Evolutionary conservation across 2,329 filamentous ascomycete species (phyloP), one percentile per base, ranked within the genome.

Genomic region (Tolypocladium ophioglossoides): DNA sequence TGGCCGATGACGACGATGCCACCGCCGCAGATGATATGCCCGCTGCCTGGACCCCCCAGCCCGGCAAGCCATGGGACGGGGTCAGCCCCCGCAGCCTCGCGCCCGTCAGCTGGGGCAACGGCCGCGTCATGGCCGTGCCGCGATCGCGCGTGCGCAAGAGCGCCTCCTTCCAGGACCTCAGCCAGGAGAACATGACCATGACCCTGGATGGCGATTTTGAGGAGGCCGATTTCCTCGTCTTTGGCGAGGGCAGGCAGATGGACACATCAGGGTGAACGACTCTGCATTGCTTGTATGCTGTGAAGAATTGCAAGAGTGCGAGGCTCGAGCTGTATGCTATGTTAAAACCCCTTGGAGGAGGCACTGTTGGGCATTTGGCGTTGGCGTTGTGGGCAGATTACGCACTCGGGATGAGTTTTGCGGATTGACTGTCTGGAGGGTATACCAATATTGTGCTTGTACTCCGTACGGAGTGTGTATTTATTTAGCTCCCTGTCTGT

Each of bases 211-310:
- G 70, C 20, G 85, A 89, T 64, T 89, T 89, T 65, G 83, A 79
- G 55, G 86, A 90, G 55, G 86, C 86, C 0, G 75, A 79, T 1
- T 90, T 90, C 56, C 66, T 85, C 52, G 80, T 82, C 54, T 73
- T 63, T 35, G 61, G 59, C 14, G 68, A 67, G 40, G 72, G 72
- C 30, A 66, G 73, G 49, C 73, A 77, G 14, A 74, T 79, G 72
- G 66, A 70, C 6, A 58, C 62, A n/a, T 55, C 56, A 11, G 58
- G 53, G 38, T 50, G 52, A 50, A 48, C 2, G 12, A 20, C 10
- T n/a, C n/a, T n/a, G n/a, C n/a, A n/a, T 35, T 35, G 34, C 14
- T 37, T 18, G 16, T 5, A 8, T 6, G 35, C 16, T 37, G 14
- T 3, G 14, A 18, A 37, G 14, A 18, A 16, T 37, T 37, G 34